Base-by-base conservation (phyloP, 768 basidiomycete genomes). In the Calvatia gigantea region DNA sequence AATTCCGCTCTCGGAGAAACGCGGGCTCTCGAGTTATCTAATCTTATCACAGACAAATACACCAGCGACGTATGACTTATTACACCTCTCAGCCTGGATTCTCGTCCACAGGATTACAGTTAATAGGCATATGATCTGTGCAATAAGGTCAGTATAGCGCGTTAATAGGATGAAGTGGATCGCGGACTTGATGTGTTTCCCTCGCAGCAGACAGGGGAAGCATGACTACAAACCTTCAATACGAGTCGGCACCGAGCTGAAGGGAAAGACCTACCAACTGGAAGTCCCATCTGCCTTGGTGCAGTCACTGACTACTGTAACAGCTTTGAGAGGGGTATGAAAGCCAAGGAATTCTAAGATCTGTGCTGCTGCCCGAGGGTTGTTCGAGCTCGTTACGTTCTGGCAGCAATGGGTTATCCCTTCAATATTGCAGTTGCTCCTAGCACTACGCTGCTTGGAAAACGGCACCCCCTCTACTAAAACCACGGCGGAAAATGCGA, bases 1-100 rank as follows among this genome's bases (percentile, higher is more conserved):
- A 42, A 48, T 48, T 53, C 51, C 51, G 51, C 51, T 44, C 46
- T 48, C 54, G 54, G 54, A 42, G 17, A 56, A 56, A 56, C n/a
- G 54, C 54, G 54, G 54, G 31, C 27, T 8, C 9, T 27, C n/a
- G 5, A 11, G 6, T 32, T 43, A 52, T 42, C 51, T 43, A 21
- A 52, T 48, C 35, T 46, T 43, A 45, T 37, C 32, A 11, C 33
- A 3, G 12, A 1, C 11, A 35, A 35, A 35, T 35, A 42, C 19
- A 1, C 12, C 19, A 17, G 19, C 8, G 19, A 42, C 23, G 19
- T 17, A 9, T 42, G n/a, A 19, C 4, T 21, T 2, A 42, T n/a
- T 11, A 4, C 17, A 42, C 19, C 6, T 15, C 38, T 48, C 32
- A 48, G 29, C 47, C 47, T 21, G 31, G 51, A 12, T 39, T 9